Conservation (phyloP, 352 stramenopile genomes). For the Pythium apleroticum region DNA sequence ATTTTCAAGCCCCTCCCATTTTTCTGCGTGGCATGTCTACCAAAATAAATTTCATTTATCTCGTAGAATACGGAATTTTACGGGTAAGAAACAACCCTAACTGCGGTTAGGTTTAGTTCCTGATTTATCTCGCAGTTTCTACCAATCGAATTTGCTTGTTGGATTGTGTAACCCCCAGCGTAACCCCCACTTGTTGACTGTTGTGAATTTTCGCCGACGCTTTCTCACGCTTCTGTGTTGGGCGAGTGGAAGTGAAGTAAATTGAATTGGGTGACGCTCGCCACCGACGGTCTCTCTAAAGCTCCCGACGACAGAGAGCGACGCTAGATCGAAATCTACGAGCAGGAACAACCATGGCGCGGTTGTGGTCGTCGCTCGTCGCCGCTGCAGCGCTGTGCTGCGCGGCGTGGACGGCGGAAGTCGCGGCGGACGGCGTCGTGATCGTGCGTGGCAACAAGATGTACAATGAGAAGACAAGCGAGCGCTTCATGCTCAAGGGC, state of each 20-base stretch:
- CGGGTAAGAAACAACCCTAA: not conserved
- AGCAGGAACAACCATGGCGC: not conserved
- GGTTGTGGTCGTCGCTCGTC: slow-evolving; percentile 14
- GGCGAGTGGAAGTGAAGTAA: not conserved
- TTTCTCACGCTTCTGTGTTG: slow-evolving; percentile 8
- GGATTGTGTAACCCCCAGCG: slow-evolving; percentile 8
- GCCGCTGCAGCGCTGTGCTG: slow-evolving; percentile 11
- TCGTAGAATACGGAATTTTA: not conserved
- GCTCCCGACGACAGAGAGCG: not conserved
- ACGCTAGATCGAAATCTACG: not conserved
- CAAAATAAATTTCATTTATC: not conserved
- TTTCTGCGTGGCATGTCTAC: slow-evolving; percentile 1
- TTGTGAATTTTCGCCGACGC: slow-evolving; percentile 3
- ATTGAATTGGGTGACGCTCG: not conserved
- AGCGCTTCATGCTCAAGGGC: slow-evolving; percentile 88
- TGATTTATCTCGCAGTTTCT: slow-evolving; percentile 26
- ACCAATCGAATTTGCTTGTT: slow-evolving; percentile 13
- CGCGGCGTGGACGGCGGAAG: slow-evolving; percentile 8
- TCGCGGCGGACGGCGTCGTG: slow-evolving; percentile 28
- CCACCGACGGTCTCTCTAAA: not conserved
- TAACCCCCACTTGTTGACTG: not conserved
- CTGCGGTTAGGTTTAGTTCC: not conserved
- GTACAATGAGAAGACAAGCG: slow-evolving; percentile 77
- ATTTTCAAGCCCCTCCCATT: slow-evolving; percentile 1
- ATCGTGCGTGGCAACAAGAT: slow-evolving; percentile 87